These are phyloP conservation scores for Metarhizium sp. DNA, from an alignment of 2,329 filamentous ascomycete species.

Conservation along the genomic window DNA sequence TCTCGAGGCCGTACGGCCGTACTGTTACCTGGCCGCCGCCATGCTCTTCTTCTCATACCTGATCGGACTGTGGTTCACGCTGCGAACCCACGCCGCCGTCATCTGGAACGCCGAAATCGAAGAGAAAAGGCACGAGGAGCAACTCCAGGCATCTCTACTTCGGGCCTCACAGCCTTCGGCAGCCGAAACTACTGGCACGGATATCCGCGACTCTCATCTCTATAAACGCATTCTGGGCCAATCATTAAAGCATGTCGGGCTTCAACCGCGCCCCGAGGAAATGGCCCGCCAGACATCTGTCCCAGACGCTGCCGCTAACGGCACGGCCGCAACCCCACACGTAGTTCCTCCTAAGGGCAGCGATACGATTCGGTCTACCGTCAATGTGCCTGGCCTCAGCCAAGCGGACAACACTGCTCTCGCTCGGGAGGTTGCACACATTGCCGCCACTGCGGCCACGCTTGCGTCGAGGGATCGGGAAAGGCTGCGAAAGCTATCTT, in stretches of 20 bases:
- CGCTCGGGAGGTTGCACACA: slow-evolving; percentile 81
- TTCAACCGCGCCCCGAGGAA: slow-evolving; percentile 45
- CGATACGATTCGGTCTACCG: slow-evolving; percentile 30
- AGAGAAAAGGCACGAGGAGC: slow-evolving; percentile 60
- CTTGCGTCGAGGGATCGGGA: slow-evolving; percentile 68
- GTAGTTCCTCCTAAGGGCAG: slow-evolving; percentile 64
- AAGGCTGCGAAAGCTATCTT: slow-evolving; percentile 27
- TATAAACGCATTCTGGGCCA: slow-evolving; percentile 93
- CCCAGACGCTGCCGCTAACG: slow-evolving; percentile 29
- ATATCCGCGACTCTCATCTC: slow-evolving; percentile 78
- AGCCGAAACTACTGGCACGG: slow-evolving; percentile 43
- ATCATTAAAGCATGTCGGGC: slow-evolving; percentile 73
- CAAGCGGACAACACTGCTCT: slow-evolving; percentile 74
- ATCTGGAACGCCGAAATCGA: slow-evolving; percentile 88
- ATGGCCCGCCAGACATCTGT: slow-evolving; percentile 29
- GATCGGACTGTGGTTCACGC: slow-evolving; percentile 89
- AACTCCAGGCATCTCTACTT: slow-evolving; percentile 22
- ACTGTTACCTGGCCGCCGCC: slow-evolving; percentile 79
- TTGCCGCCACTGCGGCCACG: slow-evolving; percentile 83
- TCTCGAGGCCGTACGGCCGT: slow-evolving; percentile 80
- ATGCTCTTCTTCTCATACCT: slow-evolving; percentile 88
- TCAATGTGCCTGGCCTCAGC: slow-evolving; percentile 60
- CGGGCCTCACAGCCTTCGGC: slow-evolving; percentile 27
- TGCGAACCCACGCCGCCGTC: slow-evolving; percentile 89
- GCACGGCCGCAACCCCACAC: slow-evolving; percentile 48